Percentiles rank a stretch among this genome's conserved stretches.
phyloP scores from a whole-genome alignment of 177 flowering plant species.

The Vitis hybrid region DNA sequence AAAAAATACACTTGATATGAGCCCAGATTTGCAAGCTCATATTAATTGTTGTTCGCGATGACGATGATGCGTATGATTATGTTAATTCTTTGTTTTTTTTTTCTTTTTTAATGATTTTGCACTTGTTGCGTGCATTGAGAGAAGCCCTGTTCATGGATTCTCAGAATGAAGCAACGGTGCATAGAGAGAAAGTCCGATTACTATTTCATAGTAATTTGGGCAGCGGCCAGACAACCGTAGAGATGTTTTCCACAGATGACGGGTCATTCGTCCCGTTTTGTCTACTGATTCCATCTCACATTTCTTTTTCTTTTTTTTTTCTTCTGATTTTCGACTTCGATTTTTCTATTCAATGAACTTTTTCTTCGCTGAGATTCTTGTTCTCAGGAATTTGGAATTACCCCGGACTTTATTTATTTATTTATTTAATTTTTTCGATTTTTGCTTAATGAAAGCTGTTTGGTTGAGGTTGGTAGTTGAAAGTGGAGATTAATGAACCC shows the following conservation, averaged over 20 bases:
- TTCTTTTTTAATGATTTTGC: slow-evolving; percentile 1
- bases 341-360: neutral
- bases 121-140: slow-evolving; percentile 12
- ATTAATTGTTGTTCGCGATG: too few relatives aligned
- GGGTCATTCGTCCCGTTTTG: slow-evolving; percentile 11
- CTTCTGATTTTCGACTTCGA: neutral
- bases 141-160: slow-evolving; percentile 1
- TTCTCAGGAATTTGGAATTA: too few relatives aligned
- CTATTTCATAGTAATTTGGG: slow-evolving; percentile 3
- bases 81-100: neutral
- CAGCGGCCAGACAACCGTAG: slow-evolving; percentile 47
- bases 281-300: slow-evolving; percentile 36
- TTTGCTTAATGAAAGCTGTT: too few relatives aligned
- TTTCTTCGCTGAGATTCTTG: neutral
- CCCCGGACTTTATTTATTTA: too few relatives aligned
- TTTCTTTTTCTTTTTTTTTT: neutral
- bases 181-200: slow-evolving; percentile 19
- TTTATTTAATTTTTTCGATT: too few relatives aligned
- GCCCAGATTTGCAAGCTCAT: too few relatives aligned
- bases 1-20: too few relatives aligned
- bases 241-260: slow-evolving; percentile 36
- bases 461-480: too few relatives aligned
- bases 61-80: too few relatives aligned
- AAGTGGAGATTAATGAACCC: too few relatives aligned
- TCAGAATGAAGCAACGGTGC: slow-evolving; percentile 16